A percentile compares a stretch with the other conserved stretches of the same genome.
phyloP scores from a whole-genome alignment of 202 grass and related monocot species.

The Dendrocalamus latiflorus region DNA sequence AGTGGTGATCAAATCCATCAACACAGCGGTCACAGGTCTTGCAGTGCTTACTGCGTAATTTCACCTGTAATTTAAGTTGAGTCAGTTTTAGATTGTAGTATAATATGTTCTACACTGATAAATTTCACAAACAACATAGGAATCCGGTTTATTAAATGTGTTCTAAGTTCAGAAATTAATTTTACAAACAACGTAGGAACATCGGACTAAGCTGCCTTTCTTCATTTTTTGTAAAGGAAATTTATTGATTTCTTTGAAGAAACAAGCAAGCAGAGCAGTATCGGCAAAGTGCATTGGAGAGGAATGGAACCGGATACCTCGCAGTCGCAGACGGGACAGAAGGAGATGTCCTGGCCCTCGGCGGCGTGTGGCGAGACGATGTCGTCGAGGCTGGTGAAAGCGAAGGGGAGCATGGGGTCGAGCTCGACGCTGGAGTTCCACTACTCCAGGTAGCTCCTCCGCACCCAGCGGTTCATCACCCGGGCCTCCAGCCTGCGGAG shows the following conservation, averaged over 20 bases:
- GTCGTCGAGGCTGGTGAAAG: slow-evolving; percentile 68
- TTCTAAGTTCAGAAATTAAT: background rate
- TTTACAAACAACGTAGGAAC: background rate
- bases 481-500: slow-evolving; percentile 54
- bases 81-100: no score
- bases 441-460: slow-evolving; percentile 79
- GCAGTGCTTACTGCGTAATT: no score
- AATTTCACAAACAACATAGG: no score
- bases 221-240: background rate
- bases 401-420: slow-evolving; percentile 84
- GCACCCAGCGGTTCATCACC: slow-evolving; percentile 64
- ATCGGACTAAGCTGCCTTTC: background rate
- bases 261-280: background rate
- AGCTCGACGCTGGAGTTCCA: slow-evolving; percentile 69
- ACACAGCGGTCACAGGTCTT: no score
- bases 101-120: no score
- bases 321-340: slow-evolving; percentile 78
- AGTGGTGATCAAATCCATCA: slow-evolving; percentile 99
- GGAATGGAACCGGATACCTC: slow-evolving; percentile 42
- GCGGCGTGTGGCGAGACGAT: slow-evolving; percentile 49
- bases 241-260: background rate
- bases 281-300: background rate
- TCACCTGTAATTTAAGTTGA: no score
- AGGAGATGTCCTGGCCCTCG: slow-evolving; percentile 70
- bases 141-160: no score